Evolutionary conservation across 345 rosid species (phyloP), one percentile per base, ranked within the genome.

Genomic region (Jatropha curcas): DNA sequence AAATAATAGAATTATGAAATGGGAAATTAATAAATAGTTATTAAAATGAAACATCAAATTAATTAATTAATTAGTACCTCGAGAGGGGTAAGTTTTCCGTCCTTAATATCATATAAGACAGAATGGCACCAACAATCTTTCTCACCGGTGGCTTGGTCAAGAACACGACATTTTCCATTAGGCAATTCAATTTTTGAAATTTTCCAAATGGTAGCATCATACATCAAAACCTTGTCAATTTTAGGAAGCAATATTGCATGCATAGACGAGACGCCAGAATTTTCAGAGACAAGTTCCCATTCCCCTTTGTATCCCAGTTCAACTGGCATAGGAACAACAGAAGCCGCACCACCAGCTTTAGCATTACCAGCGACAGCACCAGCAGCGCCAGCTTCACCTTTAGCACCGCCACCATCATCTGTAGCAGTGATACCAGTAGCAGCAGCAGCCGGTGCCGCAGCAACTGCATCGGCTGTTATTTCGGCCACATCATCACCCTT

Each of bases 211-310:
- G 98, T 92, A 43, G 98, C 86, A 50, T 95, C 97, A 30, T 85
- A 92, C 88, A 83, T 89, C 46, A 89, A 72, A 45, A 79, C 92
- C 75, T 87, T 82, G 80, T 87, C 79, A 64, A 72, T 71, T 25
- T 83, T 77, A 17, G 96, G 97, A 72, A 95, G 80, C 76, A 92
- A 77, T 22, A 88, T 78, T 41, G 89, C 53, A 68, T 95, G 98
- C 98, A 92, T 95, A 8, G 88, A 94, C 0, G 97, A 95, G 25
- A 93, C 94, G 5, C 99, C 98, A 0, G 98, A 84, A 56, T 79
- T 91, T 34, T 67, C 3, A 2, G 80, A 62, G 52, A 85, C 84
- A 14, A 92, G 0, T 73, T 88, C 89, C 96, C 96, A 91, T 9
- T 62, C 17, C 5, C 98, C 99, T 33, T 60, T 74, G 68, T 72